phyloP scores from a whole-genome alignment of 805 yeast genomes.

The Saccharomycopsis sp. region DNA sequence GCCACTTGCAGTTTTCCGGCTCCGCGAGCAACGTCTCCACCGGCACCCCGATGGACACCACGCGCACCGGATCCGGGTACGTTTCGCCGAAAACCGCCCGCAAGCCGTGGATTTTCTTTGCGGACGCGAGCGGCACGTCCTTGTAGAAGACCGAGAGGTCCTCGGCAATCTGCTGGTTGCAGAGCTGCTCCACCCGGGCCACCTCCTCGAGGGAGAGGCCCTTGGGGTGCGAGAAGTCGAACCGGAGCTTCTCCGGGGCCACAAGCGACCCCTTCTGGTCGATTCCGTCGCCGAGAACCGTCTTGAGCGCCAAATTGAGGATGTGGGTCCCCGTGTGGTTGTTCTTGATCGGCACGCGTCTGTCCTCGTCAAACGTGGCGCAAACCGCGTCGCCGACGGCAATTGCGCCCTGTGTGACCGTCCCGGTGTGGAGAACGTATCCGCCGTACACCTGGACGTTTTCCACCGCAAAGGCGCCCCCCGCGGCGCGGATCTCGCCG shows the following conservation, averaged over 20 bases:
- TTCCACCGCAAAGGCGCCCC: constrained; percentile 87
- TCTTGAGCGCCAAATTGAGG: constrained; percentile 80
- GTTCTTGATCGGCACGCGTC: constrained; percentile 95
- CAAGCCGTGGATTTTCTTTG: constrained; percentile 71
- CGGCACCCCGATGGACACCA: constrained; percentile 89
- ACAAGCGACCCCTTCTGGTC: constrained; percentile 97
- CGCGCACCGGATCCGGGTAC: constrained; percentile 98
- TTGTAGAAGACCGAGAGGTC: constrained; percentile 72
- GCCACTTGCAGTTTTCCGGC: constrained; percentile 75
- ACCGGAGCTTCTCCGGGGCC: constrained; percentile 89
- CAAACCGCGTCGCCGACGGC: constrained; percentile 63
- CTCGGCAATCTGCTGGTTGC: constrained; percentile 62
- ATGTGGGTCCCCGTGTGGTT: constrained; percentile 99
- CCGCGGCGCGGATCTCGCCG: constrained; percentile 77
- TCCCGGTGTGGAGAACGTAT: constrained; percentile 92
- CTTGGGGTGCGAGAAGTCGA: constrained; percentile 92
- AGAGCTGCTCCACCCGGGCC: constrained; percentile 65
- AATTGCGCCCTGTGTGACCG: constrained; percentile 66
- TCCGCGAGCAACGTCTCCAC: constrained; percentile 71
- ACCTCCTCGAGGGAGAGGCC: constrained; percentile 70
- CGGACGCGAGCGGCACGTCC: constrained; percentile 70
- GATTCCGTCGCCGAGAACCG: constrained; percentile 77
- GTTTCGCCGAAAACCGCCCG: constrained; percentile 99
- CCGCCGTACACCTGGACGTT: constrained; percentile 94
- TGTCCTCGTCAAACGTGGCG: constrained; percentile 84